Percentiles rank a stretch among this genome's conserved stretches.
Evolutionary conservation across 441 rosid genomes (phyloP).

Genomic region (Erysimum cheiri): DNA sequence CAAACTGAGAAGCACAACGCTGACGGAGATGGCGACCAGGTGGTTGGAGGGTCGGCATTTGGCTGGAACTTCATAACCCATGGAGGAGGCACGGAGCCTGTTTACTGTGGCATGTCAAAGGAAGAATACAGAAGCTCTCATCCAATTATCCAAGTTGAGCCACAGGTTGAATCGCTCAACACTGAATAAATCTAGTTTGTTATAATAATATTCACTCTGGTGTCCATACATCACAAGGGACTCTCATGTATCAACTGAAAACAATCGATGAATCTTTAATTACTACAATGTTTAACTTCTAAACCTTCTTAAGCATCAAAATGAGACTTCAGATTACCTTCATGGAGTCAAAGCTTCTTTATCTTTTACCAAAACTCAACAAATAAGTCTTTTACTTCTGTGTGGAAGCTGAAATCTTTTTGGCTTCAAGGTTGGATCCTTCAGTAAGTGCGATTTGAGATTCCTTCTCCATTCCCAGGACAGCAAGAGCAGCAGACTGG

Average conservation of each 20-base stretch:
- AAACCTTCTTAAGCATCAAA: constrained; percentile 8
- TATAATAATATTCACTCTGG: constrained; percentile 13
- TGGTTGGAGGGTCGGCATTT: constrained; percentile 79
- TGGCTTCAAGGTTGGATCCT: constrained; percentile 70
- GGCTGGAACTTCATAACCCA: constrained; percentile 90
- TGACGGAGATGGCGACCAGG: constrained; percentile 38
- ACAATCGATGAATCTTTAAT: constrained; percentile 12
- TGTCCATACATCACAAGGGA: constrained; percentile 3
- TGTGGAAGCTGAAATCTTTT: constrained; percentile 47
- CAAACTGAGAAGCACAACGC: constrained; percentile 46
- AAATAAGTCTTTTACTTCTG: not conserved
- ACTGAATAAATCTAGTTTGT: not conserved
- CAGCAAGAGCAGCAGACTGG: constrained; percentile 71
- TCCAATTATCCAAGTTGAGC: constrained; percentile 36
- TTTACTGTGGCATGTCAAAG: constrained; percentile 72
- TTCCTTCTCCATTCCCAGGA: constrained; percentile 74
- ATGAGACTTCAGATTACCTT: not conserved
- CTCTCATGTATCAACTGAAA: constrained; percentile 28
- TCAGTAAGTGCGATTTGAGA: constrained; percentile 74
- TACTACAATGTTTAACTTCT: constrained; percentile 30
- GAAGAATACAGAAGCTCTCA: constrained; percentile 67
- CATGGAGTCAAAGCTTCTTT: not conserved
- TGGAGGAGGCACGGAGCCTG: constrained; percentile 52
- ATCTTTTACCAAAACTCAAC: constrained; percentile 13
- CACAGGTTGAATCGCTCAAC: constrained; percentile 17